Percentiles rank a stretch among this genome's conserved stretches.
Evolutionary conservation across 352 stramenopile genomes (phyloP).

Genomic region (Plasmopara muralis): DNA sequence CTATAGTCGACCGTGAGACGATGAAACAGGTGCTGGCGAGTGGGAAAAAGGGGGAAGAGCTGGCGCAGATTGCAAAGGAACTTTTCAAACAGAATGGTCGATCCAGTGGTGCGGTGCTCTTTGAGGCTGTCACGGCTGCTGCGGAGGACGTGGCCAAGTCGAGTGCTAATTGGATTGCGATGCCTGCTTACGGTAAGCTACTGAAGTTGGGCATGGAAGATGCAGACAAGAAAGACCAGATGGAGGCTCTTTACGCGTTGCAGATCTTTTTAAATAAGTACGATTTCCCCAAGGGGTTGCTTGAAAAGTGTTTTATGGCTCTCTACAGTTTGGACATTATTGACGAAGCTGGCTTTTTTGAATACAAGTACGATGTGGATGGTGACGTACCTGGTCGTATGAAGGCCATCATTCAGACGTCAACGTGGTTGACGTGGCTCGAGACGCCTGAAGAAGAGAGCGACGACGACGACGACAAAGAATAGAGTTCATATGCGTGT

Average conservation of each 20-base stretch:
- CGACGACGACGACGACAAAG: conserved; percentile 73
- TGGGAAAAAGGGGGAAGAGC: conserved; percentile 60
- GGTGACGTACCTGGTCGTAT: conserved; percentile 63
- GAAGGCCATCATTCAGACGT: conserved; percentile 80
- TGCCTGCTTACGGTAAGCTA: conserved; percentile 52
- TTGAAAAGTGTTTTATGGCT: conserved; percentile 84
- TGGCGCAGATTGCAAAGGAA: conserved; percentile 43
- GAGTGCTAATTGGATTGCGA: conserved; percentile 76
- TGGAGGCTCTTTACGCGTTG: conserved; percentile 67
- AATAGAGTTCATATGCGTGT: conserved; percentile 49
- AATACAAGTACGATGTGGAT: conserved; percentile 85
- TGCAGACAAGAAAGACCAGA: conserved; percentile 54
- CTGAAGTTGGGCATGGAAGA: conserved; percentile 47
- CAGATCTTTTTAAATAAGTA: conserved; percentile 69
- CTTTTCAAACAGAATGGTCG: conserved; percentile 40
- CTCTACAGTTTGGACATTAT: conserved; percentile 80
- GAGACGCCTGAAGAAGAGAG: conserved; percentile 69
- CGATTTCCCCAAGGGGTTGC: conserved; percentile 69
- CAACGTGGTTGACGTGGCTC: conserved; percentile 75
- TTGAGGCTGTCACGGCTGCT: conserved; percentile 43
- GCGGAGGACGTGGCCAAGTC: conserved; percentile 64
- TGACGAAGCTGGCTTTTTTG: conserved; percentile 70
- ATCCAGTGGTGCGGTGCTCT: conserved; percentile 39
- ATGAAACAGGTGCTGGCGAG: conserved; percentile 57
- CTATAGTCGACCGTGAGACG: conserved; percentile 40